A percentile compares a stretch with the other conserved stretches of the same genome.
phyloP scores from a whole-genome alignment of 2,329 filamentous ascomycete genomes.

The Colletotrichum horii region DNA sequence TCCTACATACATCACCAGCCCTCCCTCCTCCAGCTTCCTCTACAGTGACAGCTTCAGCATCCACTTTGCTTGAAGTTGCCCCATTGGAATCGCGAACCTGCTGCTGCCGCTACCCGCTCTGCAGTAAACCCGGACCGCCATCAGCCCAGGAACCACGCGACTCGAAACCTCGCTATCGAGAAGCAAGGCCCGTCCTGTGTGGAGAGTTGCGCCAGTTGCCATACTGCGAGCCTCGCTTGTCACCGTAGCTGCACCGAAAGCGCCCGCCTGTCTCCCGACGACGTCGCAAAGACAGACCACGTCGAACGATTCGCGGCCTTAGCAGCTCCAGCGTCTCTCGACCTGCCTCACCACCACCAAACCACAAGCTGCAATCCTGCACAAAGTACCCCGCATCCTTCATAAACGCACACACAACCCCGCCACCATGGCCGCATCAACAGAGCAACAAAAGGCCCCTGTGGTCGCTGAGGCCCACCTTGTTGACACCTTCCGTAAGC shows the following conservation, averaged over 20 bases:
- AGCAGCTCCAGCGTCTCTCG: slow-evolving; percentile 1
- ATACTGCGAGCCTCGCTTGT: background rate
- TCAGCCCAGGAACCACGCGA: slow-evolving; percentile 14
- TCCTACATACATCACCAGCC: background rate
- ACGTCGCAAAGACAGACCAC: slow-evolving; percentile 4
- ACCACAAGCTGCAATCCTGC: background rate
- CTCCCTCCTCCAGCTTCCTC: background rate
- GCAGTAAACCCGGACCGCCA: background rate
- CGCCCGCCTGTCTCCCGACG: slow-evolving; percentile 6
- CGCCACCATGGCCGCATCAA: slow-evolving; percentile 49
- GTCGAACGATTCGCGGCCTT: slow-evolving; percentile 8
- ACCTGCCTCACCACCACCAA: background rate
- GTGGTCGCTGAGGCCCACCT: slow-evolving; percentile 78
- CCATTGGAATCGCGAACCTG: background rate
- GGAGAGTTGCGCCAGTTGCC: slow-evolving; percentile 16
- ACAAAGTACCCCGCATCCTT: slow-evolving; percentile 22
- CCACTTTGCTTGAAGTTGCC: background rate
- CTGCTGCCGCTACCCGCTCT: slow-evolving; percentile 17
- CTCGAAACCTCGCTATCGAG: background rate
- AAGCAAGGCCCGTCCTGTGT: background rate
- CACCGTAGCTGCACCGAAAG: slow-evolving; percentile 1
- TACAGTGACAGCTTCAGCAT: background rate
- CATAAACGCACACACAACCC: slow-evolving; percentile 17
- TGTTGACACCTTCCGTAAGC: slow-evolving; percentile 75
- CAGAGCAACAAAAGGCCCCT: slow-evolving; percentile 48